Evolutionary conservation across 495 filamentous ascomycete species (phyloP), one percentile per base, ranked within the genome.

Genomic region (Aspergillus ostianus): DNA sequence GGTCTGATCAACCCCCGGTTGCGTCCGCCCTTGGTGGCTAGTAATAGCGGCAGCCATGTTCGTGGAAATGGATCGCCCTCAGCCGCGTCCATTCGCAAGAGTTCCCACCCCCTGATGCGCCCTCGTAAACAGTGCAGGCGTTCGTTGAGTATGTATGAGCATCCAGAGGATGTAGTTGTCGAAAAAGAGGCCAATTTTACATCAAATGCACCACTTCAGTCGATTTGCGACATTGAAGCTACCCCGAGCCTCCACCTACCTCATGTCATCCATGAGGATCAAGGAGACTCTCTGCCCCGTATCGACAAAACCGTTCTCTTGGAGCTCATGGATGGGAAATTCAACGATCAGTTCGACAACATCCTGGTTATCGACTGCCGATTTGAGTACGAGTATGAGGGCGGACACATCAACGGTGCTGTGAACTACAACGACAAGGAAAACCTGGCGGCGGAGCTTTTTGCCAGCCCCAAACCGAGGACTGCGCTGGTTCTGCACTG

Each of bases 351-450:
- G 2, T 98, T 87, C 66, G 86, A 90, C 53, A 82, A 91, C 59
- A 86, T 88, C 61, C 81, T 94, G 71, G 79, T 99, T 63, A 85
- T 99, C 54, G 95, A 99, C 67, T 99, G 95, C 69, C 90, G 94
- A 12, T 99, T 99, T 70, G 95, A 98, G 74, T 99, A 98, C 71
- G 95, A 99, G 74, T 99, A 93, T 71, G 87, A 96, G 30, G 95
- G 95, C 48, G 95, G 95, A 18, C 95, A 99, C 68, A 96, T 99
- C 61, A 82, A 90, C 51, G 89, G 90, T 0, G 95, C 95, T 32
- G 76, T 96, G 67, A 99, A 99, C 76, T 91, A 89, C 77, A 97
- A 97, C 69, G 90, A 96, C 73, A 98, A 96, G 73, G 93, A 98
- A 62, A 72, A 85, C 30, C 78, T 99, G 59, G 86, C 92, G 1